Evolutionary conservation across 192 early-diverging fungal species (phyloP).

Genomic region (Coemansia sp.): DNA sequence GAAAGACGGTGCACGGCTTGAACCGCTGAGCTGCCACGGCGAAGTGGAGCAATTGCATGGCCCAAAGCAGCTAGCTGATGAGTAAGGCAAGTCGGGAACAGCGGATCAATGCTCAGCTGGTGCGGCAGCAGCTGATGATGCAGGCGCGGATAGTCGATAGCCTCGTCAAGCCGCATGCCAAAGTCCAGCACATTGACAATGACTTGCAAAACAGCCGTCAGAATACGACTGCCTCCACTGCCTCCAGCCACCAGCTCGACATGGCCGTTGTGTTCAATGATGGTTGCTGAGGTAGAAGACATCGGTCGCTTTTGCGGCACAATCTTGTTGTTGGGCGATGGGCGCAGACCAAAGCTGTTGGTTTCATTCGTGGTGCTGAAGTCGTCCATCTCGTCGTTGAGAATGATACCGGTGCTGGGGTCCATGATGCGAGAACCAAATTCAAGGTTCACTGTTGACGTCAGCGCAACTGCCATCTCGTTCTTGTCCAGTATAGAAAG

Average conservation of each 20-base stretch:
- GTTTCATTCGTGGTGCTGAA: conserved; percentile 75
- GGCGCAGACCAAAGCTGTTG: conserved; percentile 76
- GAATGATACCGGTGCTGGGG: conserved; percentile 77
- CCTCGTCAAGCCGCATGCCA: conserved; percentile 61
- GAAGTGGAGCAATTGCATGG: conserved; percentile 41
- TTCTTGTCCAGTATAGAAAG: conserved; percentile 74
- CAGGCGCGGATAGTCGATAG: conserved; percentile 69
- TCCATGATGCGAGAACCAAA: conserved; percentile 91
- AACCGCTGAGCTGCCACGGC: conserved; percentile 52
- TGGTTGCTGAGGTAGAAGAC: conserved; percentile 55
- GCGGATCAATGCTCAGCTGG: conserved; percentile 54
- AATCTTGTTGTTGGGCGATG: conserved; percentile 78
- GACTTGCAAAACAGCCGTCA: conserved; percentile 70
- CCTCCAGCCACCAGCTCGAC: conserved; percentile 78
- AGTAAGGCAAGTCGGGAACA: conserved; percentile 26
- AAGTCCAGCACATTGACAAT: conserved; percentile 77
- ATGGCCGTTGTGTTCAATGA: conserved; percentile 43
- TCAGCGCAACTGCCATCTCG: conserved; percentile 78
- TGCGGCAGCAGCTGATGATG: conserved; percentile 94
- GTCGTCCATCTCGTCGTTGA: conserved; percentile 97
- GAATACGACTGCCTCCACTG: conserved; percentile 84
- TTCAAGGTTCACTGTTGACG: conserved; percentile 85
- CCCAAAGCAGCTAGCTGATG: conserved; percentile 42
- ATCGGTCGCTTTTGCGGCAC: conserved; percentile 83
- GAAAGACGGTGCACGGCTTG: conserved; percentile 54